These are phyloP conservation scores for Tolypocladium ovalisporum DNA, from an alignment of 2,329 filamentous ascomycete genomes.

Conservation along the genomic window DNA sequence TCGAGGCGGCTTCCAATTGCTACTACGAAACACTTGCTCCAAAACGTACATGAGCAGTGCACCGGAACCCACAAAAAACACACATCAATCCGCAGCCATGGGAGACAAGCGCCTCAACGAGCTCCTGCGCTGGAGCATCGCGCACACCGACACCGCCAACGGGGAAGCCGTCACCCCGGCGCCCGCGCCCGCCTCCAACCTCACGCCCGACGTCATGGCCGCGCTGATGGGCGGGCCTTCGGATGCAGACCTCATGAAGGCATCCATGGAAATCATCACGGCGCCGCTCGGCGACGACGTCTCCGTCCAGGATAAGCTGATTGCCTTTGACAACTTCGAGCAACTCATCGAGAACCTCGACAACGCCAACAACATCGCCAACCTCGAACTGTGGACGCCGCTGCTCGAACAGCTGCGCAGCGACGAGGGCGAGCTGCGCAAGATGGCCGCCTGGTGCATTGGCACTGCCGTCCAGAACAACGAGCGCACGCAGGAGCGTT, in stretches of 20 bases:
- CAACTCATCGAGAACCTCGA: conserved; percentile 86
- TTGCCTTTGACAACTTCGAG: conserved; percentile 91
- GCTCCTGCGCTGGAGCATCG: conserved; percentile 67
- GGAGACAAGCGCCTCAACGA: conserved; percentile 53
- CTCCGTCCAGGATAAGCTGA: conserved; percentile 63
- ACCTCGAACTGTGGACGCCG: conserved; percentile 70
- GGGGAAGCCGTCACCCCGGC: conserved; percentile 17
- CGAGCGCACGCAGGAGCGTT: conserved; percentile 65
- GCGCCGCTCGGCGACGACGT: conserved; percentile 50
- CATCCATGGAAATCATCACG: conserved; percentile 67
- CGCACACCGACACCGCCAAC: conserved; percentile 29
- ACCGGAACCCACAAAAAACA: neutral
- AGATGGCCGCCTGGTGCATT: conserved; percentile 87
- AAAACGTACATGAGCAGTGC: neutral
- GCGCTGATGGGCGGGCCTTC: conserved; percentile 75
- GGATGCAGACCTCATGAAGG: conserved; percentile 86
- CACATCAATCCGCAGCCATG: conserved; percentile 21
- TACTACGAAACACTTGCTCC: neutral
- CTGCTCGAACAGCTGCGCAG: conserved; percentile 60
- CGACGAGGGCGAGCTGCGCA: conserved; percentile 61
- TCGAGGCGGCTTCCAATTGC: neutral
- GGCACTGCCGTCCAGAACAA: conserved; percentile 98
- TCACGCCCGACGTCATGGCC: conserved; percentile 61
- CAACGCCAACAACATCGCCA: conserved; percentile 89
- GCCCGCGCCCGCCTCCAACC: conserved; percentile 25